A percentile compares a stretch with the other conserved stretches of the same genome.
Evolutionary conservation across 169 alveolate genomes (phyloP).

Genomic region (Eimeria praecox): DNA sequence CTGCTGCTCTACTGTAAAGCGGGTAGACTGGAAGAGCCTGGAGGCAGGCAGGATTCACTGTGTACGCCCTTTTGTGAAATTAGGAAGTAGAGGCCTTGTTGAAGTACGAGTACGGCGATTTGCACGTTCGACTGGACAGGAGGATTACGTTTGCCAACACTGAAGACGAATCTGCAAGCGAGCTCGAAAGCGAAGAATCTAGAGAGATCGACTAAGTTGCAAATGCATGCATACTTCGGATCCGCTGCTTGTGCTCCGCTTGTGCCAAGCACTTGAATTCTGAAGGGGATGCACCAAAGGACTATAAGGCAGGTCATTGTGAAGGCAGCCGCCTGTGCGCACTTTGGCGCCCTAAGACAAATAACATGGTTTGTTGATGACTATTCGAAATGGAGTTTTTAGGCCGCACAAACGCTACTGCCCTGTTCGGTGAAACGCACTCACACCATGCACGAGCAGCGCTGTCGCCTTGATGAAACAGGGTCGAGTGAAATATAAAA

Average conservation of each 20-base stretch:
- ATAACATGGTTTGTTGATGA: not conserved
- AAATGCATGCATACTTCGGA: not conserved
- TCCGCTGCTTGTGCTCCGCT: not conserved
- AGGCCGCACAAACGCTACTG: conserved; percentile 11
- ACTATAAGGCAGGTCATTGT: not conserved
- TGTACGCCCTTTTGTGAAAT: not conserved
- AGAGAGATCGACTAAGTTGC: not conserved
- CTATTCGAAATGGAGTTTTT: not conserved
- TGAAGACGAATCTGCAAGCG: not conserved
- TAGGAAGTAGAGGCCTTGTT: conserved; percentile 44
- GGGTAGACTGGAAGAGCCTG: not conserved
- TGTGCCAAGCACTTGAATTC: not conserved
- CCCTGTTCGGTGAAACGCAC: conserved; percentile 3
- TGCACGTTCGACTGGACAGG: conserved; percentile 62
- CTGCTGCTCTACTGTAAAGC: not conserved
- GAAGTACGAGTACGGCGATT: conserved; percentile 39
- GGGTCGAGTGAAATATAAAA: not conserved
- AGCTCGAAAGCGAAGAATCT: conserved; percentile 13
- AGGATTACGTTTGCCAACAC: conserved; percentile 51
- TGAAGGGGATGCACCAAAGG: not conserved
- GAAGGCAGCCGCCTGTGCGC: not conserved
- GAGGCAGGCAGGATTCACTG: not conserved
- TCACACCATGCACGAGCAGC: not conserved
- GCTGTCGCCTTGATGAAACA: not conserved
- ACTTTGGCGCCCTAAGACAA: not conserved